phyloP scores from a whole-genome alignment of 305 asterid genomes.

The Fraxinus floribunda region DNA sequence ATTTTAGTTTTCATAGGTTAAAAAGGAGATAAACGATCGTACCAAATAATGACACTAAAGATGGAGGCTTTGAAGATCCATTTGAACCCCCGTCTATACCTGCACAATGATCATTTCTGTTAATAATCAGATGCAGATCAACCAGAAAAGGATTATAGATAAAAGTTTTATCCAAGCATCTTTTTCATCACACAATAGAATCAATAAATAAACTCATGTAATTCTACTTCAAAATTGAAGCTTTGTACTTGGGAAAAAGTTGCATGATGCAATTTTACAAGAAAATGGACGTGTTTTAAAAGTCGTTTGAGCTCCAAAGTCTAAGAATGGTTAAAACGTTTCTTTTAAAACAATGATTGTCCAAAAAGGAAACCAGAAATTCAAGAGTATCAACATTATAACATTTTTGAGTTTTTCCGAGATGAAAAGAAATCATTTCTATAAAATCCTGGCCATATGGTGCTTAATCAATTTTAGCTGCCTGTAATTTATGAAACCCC shows the following conservation, averaged over 20 bases:
- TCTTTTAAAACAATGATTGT: background rate
- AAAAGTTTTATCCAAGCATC: background rate
- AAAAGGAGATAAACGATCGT: slow-evolving; percentile 15
- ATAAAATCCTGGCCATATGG: background rate
- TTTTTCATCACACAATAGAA: background rate
- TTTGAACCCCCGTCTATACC: slow-evolving; percentile 58
- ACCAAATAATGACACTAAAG: slow-evolving; percentile 73
- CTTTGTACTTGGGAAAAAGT: background rate
- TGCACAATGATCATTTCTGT: slow-evolving; percentile 22
- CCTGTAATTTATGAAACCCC: background rate
- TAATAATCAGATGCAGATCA: background rate
- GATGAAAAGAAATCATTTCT: background rate
- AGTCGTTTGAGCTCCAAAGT: background rate
- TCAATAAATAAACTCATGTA: background rate
- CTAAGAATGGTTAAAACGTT: background rate
- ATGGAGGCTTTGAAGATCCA: slow-evolving; percentile 68
- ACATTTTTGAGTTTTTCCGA: background rate
- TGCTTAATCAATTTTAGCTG: background rate
- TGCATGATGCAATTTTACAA: background rate
- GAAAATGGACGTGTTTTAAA: background rate
- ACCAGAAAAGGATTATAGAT: background rate
- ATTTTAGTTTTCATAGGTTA: background rate
- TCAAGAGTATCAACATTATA: background rate
- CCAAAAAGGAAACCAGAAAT: background rate
- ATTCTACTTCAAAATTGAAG: background rate